A percentile compares a stretch with the other conserved stretches of the same genome.
phyloP scores from a whole-genome alignment of 2,329 filamentous ascomycete species.

The Exophiala sp. region DNA sequence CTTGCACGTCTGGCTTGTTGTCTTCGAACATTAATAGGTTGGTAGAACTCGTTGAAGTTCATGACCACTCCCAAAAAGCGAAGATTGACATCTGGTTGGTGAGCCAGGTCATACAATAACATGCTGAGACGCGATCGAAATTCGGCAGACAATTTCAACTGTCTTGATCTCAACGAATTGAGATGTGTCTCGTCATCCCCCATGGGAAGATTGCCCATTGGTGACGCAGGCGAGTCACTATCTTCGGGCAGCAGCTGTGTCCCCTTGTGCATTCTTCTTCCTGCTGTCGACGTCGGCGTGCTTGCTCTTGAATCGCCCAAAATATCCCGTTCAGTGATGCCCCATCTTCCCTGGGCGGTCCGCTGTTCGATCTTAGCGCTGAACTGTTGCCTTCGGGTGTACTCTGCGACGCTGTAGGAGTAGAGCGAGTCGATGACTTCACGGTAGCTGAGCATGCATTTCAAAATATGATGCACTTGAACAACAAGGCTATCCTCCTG shows the following conservation, averaged over 20 bases:
- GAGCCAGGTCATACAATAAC: constrained; percentile 80
- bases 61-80: constrained; percentile 92
- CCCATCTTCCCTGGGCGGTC: constrained; percentile 60
- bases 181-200: constrained; percentile 57
- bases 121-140: constrained; percentile 74
- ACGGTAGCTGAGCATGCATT: constrained; percentile 88
- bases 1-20: constrained; percentile 31
- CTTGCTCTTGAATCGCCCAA: constrained; percentile 31
- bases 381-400: constrained; percentile 80
- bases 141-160: constrained; percentile 65
- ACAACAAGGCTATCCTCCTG: constrained; percentile 76
- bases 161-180: constrained; percentile 65
- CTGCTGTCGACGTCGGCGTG: constrained; percentile 24
- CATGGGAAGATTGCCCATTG: constrained; percentile 6
- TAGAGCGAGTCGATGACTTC: constrained; percentile 92
- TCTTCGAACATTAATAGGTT: constrained; percentile 63
- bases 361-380: constrained; percentile 64
- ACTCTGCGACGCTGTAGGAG: constrained; percentile 90
- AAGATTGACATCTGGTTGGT: constrained; percentile 92
- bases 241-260: constrained; percentile 18
- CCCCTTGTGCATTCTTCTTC: constrained; percentile 4
- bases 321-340: constrained; percentile 52
- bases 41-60: constrained; percentile 98
- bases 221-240: constrained; percentile 19
- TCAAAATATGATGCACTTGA: constrained; percentile 86